A percentile compares a stretch with the other conserved stretches of the same genome.
phyloP scores from a whole-genome alignment of 1,284 basidiomycete genomes.

The Microbotryomycetes sp. region DNA sequence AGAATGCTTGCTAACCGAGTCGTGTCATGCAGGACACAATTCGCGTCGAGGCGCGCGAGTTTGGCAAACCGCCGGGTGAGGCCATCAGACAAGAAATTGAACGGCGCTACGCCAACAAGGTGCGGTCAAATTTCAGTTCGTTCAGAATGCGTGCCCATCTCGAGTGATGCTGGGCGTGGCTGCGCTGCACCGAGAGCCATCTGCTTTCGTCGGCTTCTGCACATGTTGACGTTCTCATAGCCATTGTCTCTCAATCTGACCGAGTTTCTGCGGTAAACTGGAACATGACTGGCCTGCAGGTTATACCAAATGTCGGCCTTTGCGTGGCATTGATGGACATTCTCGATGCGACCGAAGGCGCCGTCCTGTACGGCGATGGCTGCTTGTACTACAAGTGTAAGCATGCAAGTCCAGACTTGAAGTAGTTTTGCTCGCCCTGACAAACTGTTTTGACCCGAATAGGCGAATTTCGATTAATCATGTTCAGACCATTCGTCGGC shows the following conservation, averaged over 20 bases:
- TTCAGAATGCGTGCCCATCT: too few species aligned
- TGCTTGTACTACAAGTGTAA: conserved; percentile 86
- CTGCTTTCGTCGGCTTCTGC: too few species aligned
- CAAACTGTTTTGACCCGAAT: not conserved
- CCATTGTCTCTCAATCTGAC: conserved; percentile 2
- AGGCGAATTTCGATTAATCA: conserved; percentile 84
- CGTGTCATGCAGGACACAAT: conserved; percentile 59
- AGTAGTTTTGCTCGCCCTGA: too few species aligned
- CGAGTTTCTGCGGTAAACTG: not conserved
- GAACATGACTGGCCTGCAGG: conserved; percentile 40
- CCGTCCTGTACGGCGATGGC: conserved; percentile 89
- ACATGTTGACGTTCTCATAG: not conserved
- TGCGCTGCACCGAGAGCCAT: too few species aligned
- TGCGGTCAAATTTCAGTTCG: not conserved
- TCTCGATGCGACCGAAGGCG: conserved; percentile 77
- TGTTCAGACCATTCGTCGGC: conserved; percentile 84
- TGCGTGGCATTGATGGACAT: conserved; percentile 85
- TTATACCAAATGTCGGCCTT: conserved; percentile 85
- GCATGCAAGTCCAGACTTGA: conserved; percentile 24
- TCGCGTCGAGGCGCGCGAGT: conserved; percentile 65
- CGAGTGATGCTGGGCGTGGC: too few species aligned
- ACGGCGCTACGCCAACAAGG: conserved; percentile 82
- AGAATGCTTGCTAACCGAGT: too few species aligned
- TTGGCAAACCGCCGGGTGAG: conserved; percentile 60
- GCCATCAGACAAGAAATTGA: conserved; percentile 73